Evolutionary conservation across 495 filamentous ascomycete species (phyloP).

Genomic region (Aspergillus diversus): DNA sequence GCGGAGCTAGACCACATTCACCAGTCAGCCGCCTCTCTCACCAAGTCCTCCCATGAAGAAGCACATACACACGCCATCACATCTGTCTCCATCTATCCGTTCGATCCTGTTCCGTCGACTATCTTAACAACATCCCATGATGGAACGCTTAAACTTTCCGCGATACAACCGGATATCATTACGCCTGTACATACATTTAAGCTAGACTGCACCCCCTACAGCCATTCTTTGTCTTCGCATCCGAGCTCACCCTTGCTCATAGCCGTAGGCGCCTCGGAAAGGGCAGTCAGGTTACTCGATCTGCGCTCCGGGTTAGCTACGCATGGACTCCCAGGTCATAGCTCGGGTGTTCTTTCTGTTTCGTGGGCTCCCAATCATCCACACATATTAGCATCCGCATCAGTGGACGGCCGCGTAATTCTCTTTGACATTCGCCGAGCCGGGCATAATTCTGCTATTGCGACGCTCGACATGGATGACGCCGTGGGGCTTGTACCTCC

Average conservation of each 20-base stretch:
- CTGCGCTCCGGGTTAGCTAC: slow-evolving; percentile 74
- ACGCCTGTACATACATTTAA: slow-evolving; percentile 66
- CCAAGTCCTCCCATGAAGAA: slow-evolving; percentile 45
- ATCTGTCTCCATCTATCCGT: slow-evolving; percentile 84
- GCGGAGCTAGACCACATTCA: slow-evolving; percentile 51
- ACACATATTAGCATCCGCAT: slow-evolving; percentile 77
- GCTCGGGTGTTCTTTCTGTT: slow-evolving; percentile 69
- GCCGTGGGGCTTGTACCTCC: slow-evolving; percentile 59
- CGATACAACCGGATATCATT: slow-evolving; percentile 56
- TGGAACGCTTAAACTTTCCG: slow-evolving; percentile 78
- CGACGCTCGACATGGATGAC: slow-evolving; percentile 79
- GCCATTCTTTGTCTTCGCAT: slow-evolving; percentile 76
- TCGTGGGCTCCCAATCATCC: slow-evolving; percentile 80
- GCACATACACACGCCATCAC: slow-evolving; percentile 81
- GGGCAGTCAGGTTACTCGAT: slow-evolving; percentile 79
- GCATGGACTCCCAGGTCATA: slow-evolving; percentile 77
- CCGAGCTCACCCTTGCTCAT: slow-evolving; percentile 70
- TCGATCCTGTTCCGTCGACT: slow-evolving; percentile 68
- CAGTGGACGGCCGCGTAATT: slow-evolving; percentile 75
- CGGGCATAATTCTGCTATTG: slow-evolving; percentile 63
- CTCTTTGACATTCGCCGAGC: slow-evolving; percentile 83
- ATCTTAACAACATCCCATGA: slow-evolving; percentile 87
- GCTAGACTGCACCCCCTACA: slow-evolving; percentile 71
- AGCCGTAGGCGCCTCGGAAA: slow-evolving; percentile 82
- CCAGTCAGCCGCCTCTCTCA: slow-evolving; percentile 49